Evolutionary conservation across 192 early-diverging fungal species (phyloP).

Genomic region (Coemansia sp.): DNA sequence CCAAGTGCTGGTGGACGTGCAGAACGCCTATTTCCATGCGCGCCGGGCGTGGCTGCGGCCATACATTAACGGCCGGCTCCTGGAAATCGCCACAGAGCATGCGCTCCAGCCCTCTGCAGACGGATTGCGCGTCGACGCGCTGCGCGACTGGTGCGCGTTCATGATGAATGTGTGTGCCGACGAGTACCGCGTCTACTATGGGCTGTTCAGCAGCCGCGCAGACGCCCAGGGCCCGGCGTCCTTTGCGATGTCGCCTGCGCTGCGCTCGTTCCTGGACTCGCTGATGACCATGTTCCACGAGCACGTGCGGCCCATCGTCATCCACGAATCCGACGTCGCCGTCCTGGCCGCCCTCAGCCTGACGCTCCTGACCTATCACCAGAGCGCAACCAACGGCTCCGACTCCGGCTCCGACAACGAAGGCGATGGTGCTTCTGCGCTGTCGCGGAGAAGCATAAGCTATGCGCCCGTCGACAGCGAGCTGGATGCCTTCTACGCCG

Average conservation of each 20-base stretch:
- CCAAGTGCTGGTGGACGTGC: conserved; percentile 76
- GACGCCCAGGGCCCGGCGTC: conserved; percentile 61
- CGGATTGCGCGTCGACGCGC: conserved; percentile 14
- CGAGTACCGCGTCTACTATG: conserved; percentile 77
- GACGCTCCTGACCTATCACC: conserved; percentile 38
- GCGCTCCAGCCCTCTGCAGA: background rate
- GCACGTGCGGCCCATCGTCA: conserved; percentile 83
- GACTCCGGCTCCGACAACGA: background rate
- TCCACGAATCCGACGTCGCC: conserved; percentile 81
- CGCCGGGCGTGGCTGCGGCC: conserved; percentile 71
- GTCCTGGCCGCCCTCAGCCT: conserved; percentile 81
- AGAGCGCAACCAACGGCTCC: too few relatives aligned
- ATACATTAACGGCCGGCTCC: conserved; percentile 65
- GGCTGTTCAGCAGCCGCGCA: conserved; percentile 63
- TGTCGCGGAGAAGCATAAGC: conserved; percentile 8
- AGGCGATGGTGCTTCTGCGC: background rate
- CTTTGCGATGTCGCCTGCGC: conserved; percentile 58
- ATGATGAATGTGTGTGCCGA: conserved; percentile 82
- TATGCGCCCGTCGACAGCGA: conserved; percentile 45
- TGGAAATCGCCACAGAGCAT: conserved; percentile 48
- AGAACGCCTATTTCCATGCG: conserved; percentile 72
- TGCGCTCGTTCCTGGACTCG: conserved; percentile 74
- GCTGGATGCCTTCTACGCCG: conserved; percentile 61
- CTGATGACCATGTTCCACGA: conserved; percentile 79
- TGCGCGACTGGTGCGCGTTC: conserved; percentile 73